Percentiles rank a stretch among this genome's conserved stretches.
Evolutionary conservation across 495 filamentous ascomycete genomes (phyloP).

Genomic region (Margaritispora aquatica): DNA sequence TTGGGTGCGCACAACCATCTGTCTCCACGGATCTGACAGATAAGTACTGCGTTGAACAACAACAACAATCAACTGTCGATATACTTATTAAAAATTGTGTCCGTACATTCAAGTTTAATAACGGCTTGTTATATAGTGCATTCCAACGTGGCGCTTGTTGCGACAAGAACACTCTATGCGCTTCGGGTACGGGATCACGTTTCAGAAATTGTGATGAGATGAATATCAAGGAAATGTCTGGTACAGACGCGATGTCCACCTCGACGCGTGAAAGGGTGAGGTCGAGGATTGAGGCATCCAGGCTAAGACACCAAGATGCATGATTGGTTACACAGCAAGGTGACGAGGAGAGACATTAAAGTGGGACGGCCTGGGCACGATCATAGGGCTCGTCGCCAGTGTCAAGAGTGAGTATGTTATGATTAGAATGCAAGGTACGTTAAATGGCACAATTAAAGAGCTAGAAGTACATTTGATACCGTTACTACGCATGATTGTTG

Average conservation of each 20-base stretch:
- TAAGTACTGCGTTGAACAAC: not conserved
- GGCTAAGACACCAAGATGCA: too few relatives aligned
- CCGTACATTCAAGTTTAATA: too few relatives aligned
- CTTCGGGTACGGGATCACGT: not conserved
- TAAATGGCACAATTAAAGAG: constrained; percentile 18
- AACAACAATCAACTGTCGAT: not conserved
- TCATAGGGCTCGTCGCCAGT: too few relatives aligned
- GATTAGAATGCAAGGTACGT: not conserved
- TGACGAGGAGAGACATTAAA: too few relatives aligned
- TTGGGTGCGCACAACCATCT: not conserved
- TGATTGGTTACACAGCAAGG: too few relatives aligned
- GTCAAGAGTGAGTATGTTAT: too few relatives aligned
- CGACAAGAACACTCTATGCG: not conserved
- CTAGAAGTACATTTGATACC: constrained; percentile 26
- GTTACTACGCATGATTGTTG: constrained; percentile 16
- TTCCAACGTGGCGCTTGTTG: not conserved
- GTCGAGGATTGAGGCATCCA: constrained; percentile 3
- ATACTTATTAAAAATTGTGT: not conserved
- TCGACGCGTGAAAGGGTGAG: not conserved
- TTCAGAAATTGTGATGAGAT: not conserved
- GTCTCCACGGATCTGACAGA: not conserved
- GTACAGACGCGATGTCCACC: not conserved
- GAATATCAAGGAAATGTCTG: not conserved
- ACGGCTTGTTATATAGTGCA: too few relatives aligned
- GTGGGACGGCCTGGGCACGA: not conserved